phyloP scores from a whole-genome alignment of 257 asterid genomes.

The Rubia yunnanensis region DNA sequence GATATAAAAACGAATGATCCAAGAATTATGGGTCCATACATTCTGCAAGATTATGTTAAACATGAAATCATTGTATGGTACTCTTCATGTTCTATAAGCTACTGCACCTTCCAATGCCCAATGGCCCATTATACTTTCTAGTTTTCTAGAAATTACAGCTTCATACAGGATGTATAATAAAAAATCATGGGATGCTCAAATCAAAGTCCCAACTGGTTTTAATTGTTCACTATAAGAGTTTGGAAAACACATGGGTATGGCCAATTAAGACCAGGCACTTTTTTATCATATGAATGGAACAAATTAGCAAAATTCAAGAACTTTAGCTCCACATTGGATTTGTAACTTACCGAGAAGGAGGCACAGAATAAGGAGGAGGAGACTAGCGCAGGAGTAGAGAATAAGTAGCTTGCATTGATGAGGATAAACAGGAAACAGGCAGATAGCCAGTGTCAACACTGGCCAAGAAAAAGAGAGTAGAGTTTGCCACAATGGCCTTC shows the following conservation, averaged over 20 bases:
- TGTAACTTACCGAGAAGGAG: constrained; percentile 65
- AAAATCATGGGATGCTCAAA: not conserved
- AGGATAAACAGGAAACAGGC: constrained; percentile 98
- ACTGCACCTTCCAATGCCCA: not conserved
- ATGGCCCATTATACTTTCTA: not conserved
- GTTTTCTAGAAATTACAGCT: not conserved
- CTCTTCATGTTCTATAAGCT: not conserved
- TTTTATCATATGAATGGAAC: not conserved
- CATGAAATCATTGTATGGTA: not conserved
- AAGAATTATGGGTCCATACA: not conserved
- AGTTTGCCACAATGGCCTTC: constrained; percentile 95
- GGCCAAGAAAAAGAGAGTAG: constrained; percentile 99
- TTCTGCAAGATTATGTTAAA: not conserved
- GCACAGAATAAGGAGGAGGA: constrained; percentile 82
- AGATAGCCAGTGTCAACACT: constrained; percentile 85
- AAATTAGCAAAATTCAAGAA: not conserved
- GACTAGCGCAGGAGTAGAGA: constrained; percentile 91
- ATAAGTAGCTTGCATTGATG: constrained; percentile 80
- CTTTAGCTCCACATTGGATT: not conserved
- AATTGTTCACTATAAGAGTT: not conserved
- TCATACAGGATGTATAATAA: not conserved
- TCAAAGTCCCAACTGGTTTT: not conserved
- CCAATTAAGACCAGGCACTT: not conserved
- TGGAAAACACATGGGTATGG: not conserved
- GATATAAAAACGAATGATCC: not conserved